A percentile compares a stretch with the other conserved stretches of the same genome.
Evolutionary conservation across 192 early-diverging fungal species (phyloP).

Genomic region (Entomortierella beljakovae): DNA sequence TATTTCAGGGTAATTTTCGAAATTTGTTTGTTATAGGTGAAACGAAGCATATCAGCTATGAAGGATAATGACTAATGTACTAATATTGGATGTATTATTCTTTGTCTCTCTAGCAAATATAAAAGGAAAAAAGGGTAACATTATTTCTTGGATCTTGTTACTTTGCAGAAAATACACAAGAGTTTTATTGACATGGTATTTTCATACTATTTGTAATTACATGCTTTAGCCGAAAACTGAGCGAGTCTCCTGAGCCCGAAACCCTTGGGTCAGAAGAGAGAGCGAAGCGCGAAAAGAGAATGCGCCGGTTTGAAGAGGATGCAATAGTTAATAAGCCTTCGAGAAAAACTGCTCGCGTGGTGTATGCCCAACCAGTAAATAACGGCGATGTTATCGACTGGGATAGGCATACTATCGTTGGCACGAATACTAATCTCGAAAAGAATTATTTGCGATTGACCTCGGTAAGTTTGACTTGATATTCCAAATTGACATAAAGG

Average conservation of each 20-base stretch:
- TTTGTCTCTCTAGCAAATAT: slow-evolving; percentile 11
- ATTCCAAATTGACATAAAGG: no score
- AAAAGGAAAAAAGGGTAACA: slow-evolving; percentile 8
- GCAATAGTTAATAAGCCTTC: slow-evolving; percentile 1
- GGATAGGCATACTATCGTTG: slow-evolving; percentile 89
- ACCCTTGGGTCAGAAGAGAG: slow-evolving; percentile 19
- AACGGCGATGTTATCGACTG: slow-evolving; percentile 79
- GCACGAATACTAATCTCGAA: slow-evolving; percentile 87
- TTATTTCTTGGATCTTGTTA: neutral
- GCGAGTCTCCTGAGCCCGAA: slow-evolving; percentile 13
- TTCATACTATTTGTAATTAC: neutral
- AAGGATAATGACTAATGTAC: no score
- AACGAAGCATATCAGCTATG: no score
- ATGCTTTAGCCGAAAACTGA: neutral
- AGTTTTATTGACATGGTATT: no score
- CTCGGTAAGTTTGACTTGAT: slow-evolving; percentile 60
- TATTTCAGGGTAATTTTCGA: slow-evolving; percentile 67
- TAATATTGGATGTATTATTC: neutral
- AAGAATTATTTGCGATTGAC: slow-evolving; percentile 96
- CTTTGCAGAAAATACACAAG: neutral
- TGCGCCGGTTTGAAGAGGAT: slow-evolving; percentile 26
- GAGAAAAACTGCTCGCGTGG: slow-evolving; percentile 15
- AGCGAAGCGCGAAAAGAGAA: slow-evolving; percentile 34
- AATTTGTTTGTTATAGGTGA: neutral
- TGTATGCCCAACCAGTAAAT: slow-evolving; percentile 32